Evolutionary conservation across 805 yeast genomes (phyloP), one percentile per base, ranked within the genome.

Genomic region (Myxozyma lipomycoides): DNA sequence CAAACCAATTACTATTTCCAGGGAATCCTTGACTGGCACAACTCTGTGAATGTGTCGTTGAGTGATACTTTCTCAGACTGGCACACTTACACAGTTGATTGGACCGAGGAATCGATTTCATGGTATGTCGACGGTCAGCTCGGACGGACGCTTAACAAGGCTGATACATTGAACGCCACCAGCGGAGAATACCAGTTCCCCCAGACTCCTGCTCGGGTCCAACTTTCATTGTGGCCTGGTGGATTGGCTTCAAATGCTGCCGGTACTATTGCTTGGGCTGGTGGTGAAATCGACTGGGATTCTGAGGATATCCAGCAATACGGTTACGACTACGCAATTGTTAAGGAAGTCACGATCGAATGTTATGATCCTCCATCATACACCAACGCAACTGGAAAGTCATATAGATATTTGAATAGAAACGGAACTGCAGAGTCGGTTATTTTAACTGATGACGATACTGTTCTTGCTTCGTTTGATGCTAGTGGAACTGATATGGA

Each of bases 261-360:
- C 37, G 89, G 88, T 30, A 83, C 88, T 4, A 77, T 83, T 51
- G 77, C 73, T 49, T 83, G 89, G 89, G 86, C 88, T 1, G 88
- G 89, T 28, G 97, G 97, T 70, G 73, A 57, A 25, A 80, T 90
- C 55, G 74, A 86, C 71, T 90, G 97, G 97, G 69, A 83, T 66
- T 77, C 90, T 12, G 65, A 73, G 2, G 96, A 88, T 68, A 78
- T 89, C 51, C 62, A 73, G 53, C 72, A 84, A 50, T 78, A 82
- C 45, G 96, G 97, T n/a, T 90, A 89, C 72, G 83, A 78, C 71
- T 87, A 81, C 65, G 82, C 85, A 24, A 74, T 77, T 51, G 62
- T 90, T 42, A 73, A 81, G 61, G 74, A 77, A 40, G 73, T 87
- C 34, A 72, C 75, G 15, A 76, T 89, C 43, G 74, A 78, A 45